Percentiles rank a stretch among this genome's conserved stretches.
Evolutionary conservation across 177 flowering plant genomes (phyloP).

Genomic region (Vitis hybrid): DNA sequence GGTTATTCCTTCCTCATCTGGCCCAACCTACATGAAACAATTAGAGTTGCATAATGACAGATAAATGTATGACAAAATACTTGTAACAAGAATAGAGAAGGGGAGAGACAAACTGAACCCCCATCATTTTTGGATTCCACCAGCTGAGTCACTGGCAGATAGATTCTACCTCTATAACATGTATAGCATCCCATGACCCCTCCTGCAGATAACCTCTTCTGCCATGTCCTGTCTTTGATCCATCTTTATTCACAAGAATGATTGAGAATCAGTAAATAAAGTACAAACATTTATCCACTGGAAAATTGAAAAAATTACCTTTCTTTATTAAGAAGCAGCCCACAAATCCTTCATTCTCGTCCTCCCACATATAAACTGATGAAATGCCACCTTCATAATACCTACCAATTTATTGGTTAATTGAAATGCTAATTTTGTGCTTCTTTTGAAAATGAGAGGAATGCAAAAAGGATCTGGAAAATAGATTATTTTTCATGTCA

Average conservation of each 20-base stretch:
- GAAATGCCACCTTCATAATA: slow-evolving; percentile 98
- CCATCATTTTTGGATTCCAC: not conserved
- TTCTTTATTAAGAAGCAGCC: slow-evolving; percentile 93
- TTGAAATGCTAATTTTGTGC: slow-evolving; percentile 17
- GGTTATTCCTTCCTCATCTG: slow-evolving; percentile 73
- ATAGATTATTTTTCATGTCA: not conserved
- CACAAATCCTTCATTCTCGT: slow-evolving; percentile 80
- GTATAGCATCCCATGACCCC: slow-evolving; percentile 99
- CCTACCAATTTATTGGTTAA: slow-evolving; percentile 50
- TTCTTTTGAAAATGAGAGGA: not conserved
- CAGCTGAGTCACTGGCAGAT: not conserved
- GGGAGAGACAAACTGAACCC: not conserved
- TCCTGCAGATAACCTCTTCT: slow-evolving; percentile 88
- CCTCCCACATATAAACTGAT: slow-evolving; percentile 96
- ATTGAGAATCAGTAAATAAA: slow-evolving; percentile 8
- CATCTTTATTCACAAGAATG: slow-evolving; percentile 52
- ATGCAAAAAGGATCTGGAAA: not conserved
- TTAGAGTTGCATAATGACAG: not conserved
- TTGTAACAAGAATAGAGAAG: not conserved
- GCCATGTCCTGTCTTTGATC: slow-evolving; percentile 85
- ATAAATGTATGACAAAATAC: not conserved
- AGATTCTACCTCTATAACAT: slow-evolving; percentile 78
- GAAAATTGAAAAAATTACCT: slow-evolving; percentile 40
- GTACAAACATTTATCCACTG: not conserved
- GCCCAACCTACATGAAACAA: slow-evolving; percentile 59